Conservation (phyloP, 2,329 filamentous ascomycete species). For the Lecanicillium sp. region DNA sequence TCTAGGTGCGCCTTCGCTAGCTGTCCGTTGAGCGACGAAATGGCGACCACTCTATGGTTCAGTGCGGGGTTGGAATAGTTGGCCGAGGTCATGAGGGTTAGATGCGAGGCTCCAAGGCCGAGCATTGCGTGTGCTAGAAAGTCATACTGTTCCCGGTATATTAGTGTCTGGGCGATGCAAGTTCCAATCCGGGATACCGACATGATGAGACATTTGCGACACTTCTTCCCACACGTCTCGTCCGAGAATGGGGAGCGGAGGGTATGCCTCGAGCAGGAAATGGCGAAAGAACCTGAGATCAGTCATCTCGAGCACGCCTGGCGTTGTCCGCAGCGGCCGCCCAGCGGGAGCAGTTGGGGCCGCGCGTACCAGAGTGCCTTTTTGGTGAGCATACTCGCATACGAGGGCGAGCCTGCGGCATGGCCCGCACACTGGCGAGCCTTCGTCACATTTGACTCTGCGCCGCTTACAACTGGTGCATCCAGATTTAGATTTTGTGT, state of each 20-base stretch:
- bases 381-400: background rate
- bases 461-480: conserved; percentile 23
- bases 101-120: conserved; percentile 30
- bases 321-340: conserved; percentile 11
- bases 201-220: conserved; percentile 28
- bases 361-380: too few relatives aligned
- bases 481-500: conserved; percentile 23
- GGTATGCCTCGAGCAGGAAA: conserved; percentile 38
- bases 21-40: conserved; percentile 24
- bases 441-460: conserved; percentile 38
- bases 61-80: conserved; percentile 21
- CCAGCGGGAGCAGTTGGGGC: too few relatives aligned
- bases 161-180: conserved; percentile 1
- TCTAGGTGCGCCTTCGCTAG: conserved; percentile 21
- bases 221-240: conserved; percentile 28
- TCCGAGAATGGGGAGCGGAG: conserved; percentile 28
- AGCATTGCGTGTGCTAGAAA: conserved; percentile 33
- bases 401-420: conserved; percentile 13
- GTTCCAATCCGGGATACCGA: conserved; percentile 11
- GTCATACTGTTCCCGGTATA: conserved; percentile 12
- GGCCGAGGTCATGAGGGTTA: conserved; percentile 18
- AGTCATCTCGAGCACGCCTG: conserved; percentile 26
- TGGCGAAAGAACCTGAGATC: conserved; percentile 47
- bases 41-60: conserved; percentile 27
- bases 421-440: conserved; percentile 23